Evolutionary conservation across 805 yeast species (phyloP).

Genomic region (Myxozyma neotropica): DNA sequence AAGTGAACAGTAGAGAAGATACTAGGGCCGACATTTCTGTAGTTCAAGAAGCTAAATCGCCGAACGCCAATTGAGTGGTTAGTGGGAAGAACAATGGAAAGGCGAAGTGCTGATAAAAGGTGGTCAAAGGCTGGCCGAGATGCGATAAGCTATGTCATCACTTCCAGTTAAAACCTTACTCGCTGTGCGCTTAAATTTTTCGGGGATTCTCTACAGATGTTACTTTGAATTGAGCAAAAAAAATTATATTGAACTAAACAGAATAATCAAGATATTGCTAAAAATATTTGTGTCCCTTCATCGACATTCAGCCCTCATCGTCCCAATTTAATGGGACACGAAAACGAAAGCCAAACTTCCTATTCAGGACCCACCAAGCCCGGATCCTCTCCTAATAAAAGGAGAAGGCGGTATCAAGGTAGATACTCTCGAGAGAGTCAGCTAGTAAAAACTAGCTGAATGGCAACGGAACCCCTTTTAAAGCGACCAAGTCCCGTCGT

Average conservation of each 20-base stretch:
- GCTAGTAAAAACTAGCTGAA: not conserved
- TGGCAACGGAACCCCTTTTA: conserved; percentile 32
- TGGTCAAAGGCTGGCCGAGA: not conserved
- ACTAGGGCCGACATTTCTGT: not conserved
- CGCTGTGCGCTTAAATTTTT: too few relatives aligned
- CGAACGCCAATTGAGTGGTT: not conserved
- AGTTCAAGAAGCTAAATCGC: too few relatives aligned
- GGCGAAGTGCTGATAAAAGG: not conserved
- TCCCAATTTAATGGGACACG: conserved; percentile 33
- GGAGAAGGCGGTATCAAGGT: not conserved
- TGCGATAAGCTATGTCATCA: conserved; percentile 15
- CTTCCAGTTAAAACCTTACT: not conserved
- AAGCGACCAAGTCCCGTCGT: conserved; percentile 28
- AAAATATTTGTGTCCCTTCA: conserved; percentile 29
- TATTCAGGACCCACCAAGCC: conserved; percentile 26
- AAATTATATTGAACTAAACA: too few relatives aligned
- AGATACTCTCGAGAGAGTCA: conserved; percentile 28
- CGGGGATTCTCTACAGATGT: too few relatives aligned
- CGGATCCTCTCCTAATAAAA: not conserved
- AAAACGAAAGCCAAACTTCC: conserved; percentile 33
- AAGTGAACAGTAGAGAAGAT: conserved; percentile 36
- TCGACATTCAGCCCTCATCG: conserved; percentile 36
- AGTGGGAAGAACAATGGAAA: not conserved
- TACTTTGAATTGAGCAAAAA: too few relatives aligned
- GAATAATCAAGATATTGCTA: not conserved